Base-by-base conservation (phyloP, 148 eudicot genomes). In the Nepenthes mirabilis region DNA sequence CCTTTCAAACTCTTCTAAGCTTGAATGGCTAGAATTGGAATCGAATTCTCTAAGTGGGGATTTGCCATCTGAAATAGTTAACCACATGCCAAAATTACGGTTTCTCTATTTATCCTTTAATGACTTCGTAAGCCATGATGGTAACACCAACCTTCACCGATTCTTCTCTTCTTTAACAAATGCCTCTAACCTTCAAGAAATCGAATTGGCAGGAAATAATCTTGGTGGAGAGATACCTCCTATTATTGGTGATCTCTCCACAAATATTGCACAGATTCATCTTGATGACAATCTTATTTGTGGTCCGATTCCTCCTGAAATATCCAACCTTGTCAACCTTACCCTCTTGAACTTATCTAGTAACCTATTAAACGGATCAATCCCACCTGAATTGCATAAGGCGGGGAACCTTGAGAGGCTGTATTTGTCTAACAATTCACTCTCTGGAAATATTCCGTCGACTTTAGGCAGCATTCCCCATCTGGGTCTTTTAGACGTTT, bases 401-500 rank as follows among this genome's bases (percentile, higher is more conserved):
- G 47, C 86, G 71, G 75, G 36, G 52, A 82, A 68, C 49, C 81
- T 89, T 33, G 94, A 89, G 74, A 74, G 94, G 68, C 79, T 89
- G 5, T 81, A 83, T 59, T 63, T 89, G 52, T 75, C 90, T 9
- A 74, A 73, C 63, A 89, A 89, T 60, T 74, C 77, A 5, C 81
- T 89, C 54, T 77, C 84, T 0, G 94, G 94, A 23, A 70, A 73
- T 34, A 82, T 89, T 34, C 94, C 90, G 5, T 66, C 70, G 6
- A 63, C 69, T 63, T 73, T 86, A 37, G 94, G 94, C 11, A 64
- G 71, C 40, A 73, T 83, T 77, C 81, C 83, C 11, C 90, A 78
- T 77, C 67, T 89, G 51, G 97, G 94, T 59, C 88, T 89, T 40
- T 66, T 89, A 14, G 97, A 89, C 72, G 70, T 86, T 57, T 86